Evolutionary conservation across 768 basidiomycete genomes (phyloP), one percentile per base, ranked within the genome.

Genomic region (Auricularia heimuer): DNA sequence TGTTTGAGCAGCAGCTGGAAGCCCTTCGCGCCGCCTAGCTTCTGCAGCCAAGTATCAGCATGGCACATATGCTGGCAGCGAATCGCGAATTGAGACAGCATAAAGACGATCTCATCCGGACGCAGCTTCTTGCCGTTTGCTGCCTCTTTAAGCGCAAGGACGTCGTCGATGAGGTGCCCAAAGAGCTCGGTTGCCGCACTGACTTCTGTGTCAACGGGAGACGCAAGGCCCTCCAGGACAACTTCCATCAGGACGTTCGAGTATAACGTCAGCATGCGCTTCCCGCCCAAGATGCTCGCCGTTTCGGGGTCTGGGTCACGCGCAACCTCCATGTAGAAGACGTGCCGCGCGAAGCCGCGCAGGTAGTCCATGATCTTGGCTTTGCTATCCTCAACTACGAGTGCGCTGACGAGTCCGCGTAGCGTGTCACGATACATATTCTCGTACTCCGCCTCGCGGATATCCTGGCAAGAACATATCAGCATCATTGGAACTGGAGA

Each of bases 41-140:
- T 97, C 64, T 85, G 82, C 3, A 81, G 82, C 95, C 95, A 97
- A 0, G 90, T 82, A 70, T 94, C 94, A 65, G 97, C 95, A 64
- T 94, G 83, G 71, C 95, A 97, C 33, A 97, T 79, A 2, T 89
- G 85, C 54, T 84, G 86, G 76, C 98, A 91, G 16, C 92, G 86
- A 67, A 84, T 85, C 4, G 90, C 87, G 54, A 98, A 80, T 68
- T 93, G 88, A 71, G 93, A 89, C 61, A 98, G 76, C 42, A 92
- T 83, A 6, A 80, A 78, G 62, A 86, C 77, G 54, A 89, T 77
- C 66, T 89, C 88, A 63, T 80, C 82, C 35, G 70, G 65, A 1
- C 63, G 73, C 35, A 82, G 77, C 64, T 79, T 77, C 34, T 77
- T 75, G 42, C 80, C 79, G 54, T 76, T 76, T 21, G 79, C 80